Evolutionary conservation across 2,329 filamentous ascomycete genomes (phyloP), one percentile per base, ranked within the genome.

Genomic region (Botrytis fabae): DNA sequence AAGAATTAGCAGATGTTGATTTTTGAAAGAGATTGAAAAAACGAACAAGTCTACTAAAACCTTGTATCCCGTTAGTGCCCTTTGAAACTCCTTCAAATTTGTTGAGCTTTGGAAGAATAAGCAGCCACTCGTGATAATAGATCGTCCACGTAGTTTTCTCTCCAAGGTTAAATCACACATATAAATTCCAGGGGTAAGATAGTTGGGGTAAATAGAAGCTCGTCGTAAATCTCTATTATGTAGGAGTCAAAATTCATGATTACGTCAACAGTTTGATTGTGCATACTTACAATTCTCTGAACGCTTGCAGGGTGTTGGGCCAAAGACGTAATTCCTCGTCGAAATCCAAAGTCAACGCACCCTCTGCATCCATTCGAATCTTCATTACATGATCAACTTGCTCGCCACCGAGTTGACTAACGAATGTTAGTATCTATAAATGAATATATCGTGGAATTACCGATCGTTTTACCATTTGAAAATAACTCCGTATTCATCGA

Each of bases 341-440:
- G 7, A 72, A 68, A 28, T 72, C 62, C 22, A 72, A n/a, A 14
- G 28, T 60, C 10, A 72, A 48, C 16, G 25, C 48, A 51, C 62
- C 25, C 2, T 68, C n/a, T 16, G 20, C 22, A 60, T 68, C 70
- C 2, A n/a, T 44, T 22, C 70, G 40, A n/a, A 72, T 38, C 46
- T 72, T 72, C 2, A 72, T 35, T 40, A 60, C 1, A 51, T 48
- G 25, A 4, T 32, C 62, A 2, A 1, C 8, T 60, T 72, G 70
- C 18, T 48, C 51, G 6, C 42, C 62, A 28, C 18, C 10, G 14
- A 72, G 54, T 25, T 42, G 14, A 69, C 63, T 72, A 40, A 9
- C 9, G 48, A 22, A 32, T 18, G 22, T 68, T 38, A 68, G 35
- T 25, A 22, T 38, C 35, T 10, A 2, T 54, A 22, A 7, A 40